These are phyloP conservation scores for Solanum habrochaites DNA, from an alignment of 257 asterid species.

Conservation along the genomic window DNA sequence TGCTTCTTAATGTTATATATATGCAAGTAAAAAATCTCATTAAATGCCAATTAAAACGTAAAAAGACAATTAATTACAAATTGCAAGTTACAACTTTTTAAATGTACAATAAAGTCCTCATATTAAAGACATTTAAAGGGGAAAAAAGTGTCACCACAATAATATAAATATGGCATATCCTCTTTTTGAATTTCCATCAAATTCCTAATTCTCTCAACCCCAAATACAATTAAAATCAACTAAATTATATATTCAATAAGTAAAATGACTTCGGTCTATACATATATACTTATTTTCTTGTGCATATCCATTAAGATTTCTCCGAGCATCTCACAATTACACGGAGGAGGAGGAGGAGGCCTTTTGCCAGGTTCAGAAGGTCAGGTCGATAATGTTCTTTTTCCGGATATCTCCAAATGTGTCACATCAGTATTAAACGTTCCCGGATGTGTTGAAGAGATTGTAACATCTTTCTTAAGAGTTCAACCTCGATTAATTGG, in stretches of 20 bases:
- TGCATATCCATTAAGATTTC: not conserved
- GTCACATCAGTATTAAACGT: not conserved
- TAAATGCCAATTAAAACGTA: not conserved
- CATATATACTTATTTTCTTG: not conserved
- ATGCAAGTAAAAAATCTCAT: not conserved
- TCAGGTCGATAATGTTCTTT: not conserved
- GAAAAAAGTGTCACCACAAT: not conserved
- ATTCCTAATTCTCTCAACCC: not conserved
- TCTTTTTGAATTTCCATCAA: not conserved
- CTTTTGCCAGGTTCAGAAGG: not conserved
- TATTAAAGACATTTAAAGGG: not conserved
- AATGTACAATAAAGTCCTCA: not conserved
- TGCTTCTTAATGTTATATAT: not conserved
- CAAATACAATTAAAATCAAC: not conserved
- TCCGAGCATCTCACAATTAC: not conserved
- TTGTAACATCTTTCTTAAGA: constrained; percentile 5
- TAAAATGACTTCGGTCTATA: not conserved
- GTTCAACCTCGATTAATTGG: not conserved
- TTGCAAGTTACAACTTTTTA: not conserved
- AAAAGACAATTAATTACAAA: not conserved
- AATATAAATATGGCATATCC: not conserved
- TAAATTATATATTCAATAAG: not conserved
- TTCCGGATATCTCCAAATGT: not conserved
- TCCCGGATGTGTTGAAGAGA: constrained; percentile 12
- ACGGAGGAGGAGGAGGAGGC: not conserved